These are phyloP conservation scores for Hypoxylon rubiginosum DNA, from an alignment of 2,329 filamentous ascomycete genomes.

Conservation along the genomic window DNA sequence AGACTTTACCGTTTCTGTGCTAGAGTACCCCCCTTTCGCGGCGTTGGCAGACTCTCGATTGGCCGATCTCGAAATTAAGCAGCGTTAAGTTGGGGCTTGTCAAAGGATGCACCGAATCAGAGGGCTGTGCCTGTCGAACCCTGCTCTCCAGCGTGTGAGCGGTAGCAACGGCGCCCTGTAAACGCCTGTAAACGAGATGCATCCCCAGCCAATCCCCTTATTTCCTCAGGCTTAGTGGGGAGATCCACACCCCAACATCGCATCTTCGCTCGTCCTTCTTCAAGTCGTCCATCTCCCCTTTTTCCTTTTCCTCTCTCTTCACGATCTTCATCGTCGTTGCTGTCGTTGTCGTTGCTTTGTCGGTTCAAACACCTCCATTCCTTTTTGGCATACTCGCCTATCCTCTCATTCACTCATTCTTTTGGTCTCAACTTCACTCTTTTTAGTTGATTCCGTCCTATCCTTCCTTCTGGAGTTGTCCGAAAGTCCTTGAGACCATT, in stretches of 20 bases:
- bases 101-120: constrained; percentile 43
- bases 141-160: constrained; percentile 20
- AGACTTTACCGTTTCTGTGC: constrained; percentile 37
- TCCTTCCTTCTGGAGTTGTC: constrained; percentile 57
- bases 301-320: constrained; percentile 50
- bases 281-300: constrained; percentile 37
- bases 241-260: constrained; percentile 20
- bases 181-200: constrained; percentile 26
- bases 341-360: constrained; percentile 52
- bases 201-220: constrained; percentile 37
- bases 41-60: constrained; percentile 23
- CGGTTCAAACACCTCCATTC: constrained; percentile 47
- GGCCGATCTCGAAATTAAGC: constrained; percentile 42
- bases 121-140: constrained; percentile 44
- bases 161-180: constrained; percentile 19
- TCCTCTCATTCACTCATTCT: constrained; percentile 58
- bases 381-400: constrained; percentile 51
- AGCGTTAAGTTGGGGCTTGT: constrained; percentile 39
- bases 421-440: constrained; percentile 61
- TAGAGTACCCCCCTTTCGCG: constrained; percentile 27
- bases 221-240: constrained; percentile 10
- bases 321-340: constrained; percentile 54
- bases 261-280: constrained; percentile 43
- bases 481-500: constrained; percentile 49
- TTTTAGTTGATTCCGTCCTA: constrained; percentile 62